Base-by-base conservation (phyloP, 805 yeast genomes). In the Gaillardinia entomophila region DNA sequence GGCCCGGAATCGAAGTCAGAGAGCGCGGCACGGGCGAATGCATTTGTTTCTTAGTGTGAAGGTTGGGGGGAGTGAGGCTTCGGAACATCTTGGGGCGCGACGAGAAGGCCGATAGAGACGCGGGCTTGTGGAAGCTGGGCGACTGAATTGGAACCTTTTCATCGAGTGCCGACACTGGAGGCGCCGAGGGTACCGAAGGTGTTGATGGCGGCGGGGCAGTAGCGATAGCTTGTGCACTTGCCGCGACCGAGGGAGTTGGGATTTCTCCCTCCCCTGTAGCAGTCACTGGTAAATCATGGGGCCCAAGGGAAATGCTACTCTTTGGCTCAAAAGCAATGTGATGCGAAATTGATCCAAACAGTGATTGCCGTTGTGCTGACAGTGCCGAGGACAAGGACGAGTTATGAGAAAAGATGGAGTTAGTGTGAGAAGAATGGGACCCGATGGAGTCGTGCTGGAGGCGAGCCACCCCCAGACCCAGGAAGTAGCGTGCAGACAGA, bases 371-470 rank as follows among this genome's bases (percentile, higher is more conserved):
- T 23, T 48, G 48, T 18, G 38, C 38, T 12, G 63, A 53, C 13
- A 54, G 43, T 2, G 53, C 37, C 11, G 65, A 56, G n/a, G 60
- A 53, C 3, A 62, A 30, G 26, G 64, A 56, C 12, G 62, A 60
- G 30, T 61, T 53, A 35, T 52, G 58, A 12, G 68, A 60, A 36
- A 64, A 62, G 4, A 64, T 38, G 10, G 68, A 61, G 16, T 47
- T 44, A 28, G 35, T 41, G 12, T 48, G 37, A 16, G 62, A 50
- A 4, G 57, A 40, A 12, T 41, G 52, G 6, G 60, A 53, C 12
- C 54, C 55, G 16, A 56, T 47, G 7, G 60, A 52, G 29, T 52
- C 57, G 22, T 30, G 33, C 26, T 40, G 35, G n/a, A n/a, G 30
- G 6, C 6, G 12, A 14, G n/a, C n/a, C n/a, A n/a, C n/a, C n/a